Evolutionary conservation across 495 filamentous ascomycete genomes (phyloP), one percentile per base, ranked within the genome.

Genomic region (Staphylotrichum longicolle): DNA sequence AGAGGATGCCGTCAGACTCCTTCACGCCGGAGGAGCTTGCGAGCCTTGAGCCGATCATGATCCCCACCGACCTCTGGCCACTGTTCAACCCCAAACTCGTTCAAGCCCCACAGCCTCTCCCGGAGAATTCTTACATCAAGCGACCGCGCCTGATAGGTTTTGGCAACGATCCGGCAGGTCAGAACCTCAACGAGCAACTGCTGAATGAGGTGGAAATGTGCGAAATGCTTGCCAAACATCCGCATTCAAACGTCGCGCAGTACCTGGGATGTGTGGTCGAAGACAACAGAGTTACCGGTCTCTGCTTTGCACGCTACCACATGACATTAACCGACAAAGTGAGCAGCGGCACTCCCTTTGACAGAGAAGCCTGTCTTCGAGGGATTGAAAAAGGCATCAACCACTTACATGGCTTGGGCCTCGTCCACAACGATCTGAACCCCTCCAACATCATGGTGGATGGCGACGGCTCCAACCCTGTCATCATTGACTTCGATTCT

Each of bases 341-440:
- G 10, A 50, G 40, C 1, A 14, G 27, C 3, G 8, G 12, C 9
- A 11, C n/a, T 15, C 42, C 3, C 14, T 46, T 11, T 11, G 42
- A 45, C 42, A 45, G 42, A 15, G 47, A 49, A 14, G 47, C 30
- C 48, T 51, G 32, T 35, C 32, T 50, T 10, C 12, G 5, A 1
- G 51, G 51, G 2, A 49, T 65, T 11, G 33, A 54, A 39, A 27
- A 33, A 9, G 58, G 63, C 7, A 11, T 61, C 27, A n/a, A 35
- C 49, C 75, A 80, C 66, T 66, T 79, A 0, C 75, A 77, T 61
- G 57, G 53, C 30, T 59, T 79, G 51, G 70, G 67, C 0, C 37
- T 76, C 27, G 68, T 74, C 4, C 75, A 78, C 57, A 77, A 75
- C 54, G 74, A 80, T 41, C 67, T 78, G 30, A 77, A 73, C 58